These are phyloP conservation scores for Trichophyton mentagrophytes DNA, from an alignment of 2,329 filamentous ascomycete species.

Conservation along the genomic window DNA sequence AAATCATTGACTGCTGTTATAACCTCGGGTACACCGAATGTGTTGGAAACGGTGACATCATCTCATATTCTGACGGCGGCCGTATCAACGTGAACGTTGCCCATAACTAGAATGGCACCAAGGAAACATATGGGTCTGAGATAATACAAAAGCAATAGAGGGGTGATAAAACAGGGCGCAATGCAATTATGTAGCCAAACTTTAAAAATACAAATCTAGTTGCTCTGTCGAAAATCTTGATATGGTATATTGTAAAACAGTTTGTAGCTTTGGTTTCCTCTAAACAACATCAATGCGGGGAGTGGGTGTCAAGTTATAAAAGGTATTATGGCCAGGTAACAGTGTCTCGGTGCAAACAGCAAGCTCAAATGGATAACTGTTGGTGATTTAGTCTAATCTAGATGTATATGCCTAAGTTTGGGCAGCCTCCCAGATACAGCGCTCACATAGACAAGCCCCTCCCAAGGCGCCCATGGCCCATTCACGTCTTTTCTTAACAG, in stretches of 20 bases:
- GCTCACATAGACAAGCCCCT: conserved; percentile 72
- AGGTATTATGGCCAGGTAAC: no score
- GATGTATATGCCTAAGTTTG: not conserved
- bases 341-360: no score
- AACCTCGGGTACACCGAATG: conserved; percentile 8
- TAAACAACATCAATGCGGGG: no score
- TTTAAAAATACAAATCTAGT: not conserved
- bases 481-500: conserved; percentile 68
- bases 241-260: not conserved
- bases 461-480: conserved; percentile 83
- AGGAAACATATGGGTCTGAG: no score
- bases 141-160: not conserved
- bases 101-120: conserved; percentile 3
- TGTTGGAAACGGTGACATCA: conserved; percentile 8
- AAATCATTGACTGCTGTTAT: conserved; percentile 9
- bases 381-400: not conserved
- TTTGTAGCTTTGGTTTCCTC: no score
- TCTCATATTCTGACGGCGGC: conserved; percentile 4
- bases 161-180: not conserved
- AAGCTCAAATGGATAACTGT: not conserved
- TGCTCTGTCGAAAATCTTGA: not conserved
- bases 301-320: no score
- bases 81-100: conserved; percentile 7
- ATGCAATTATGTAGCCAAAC: not conserved
- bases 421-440: conserved; percentile 59